Percentiles rank a stretch among this genome's conserved stretches.
phyloP scores from a whole-genome alignment of 371 early-diverging fungal species.

The Circinella umbellata region DNA sequence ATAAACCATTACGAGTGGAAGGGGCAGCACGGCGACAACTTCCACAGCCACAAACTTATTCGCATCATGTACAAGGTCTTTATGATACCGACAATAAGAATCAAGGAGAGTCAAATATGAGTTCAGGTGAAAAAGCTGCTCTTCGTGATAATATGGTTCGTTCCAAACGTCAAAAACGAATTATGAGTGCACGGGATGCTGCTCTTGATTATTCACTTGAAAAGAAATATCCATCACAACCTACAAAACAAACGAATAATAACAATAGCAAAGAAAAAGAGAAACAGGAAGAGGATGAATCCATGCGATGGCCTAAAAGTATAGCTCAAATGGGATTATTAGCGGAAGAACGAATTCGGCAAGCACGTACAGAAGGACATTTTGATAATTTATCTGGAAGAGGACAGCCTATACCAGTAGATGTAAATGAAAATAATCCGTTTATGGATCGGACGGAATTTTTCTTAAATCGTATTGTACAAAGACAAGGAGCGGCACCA shows the following conservation, averaged over 20 bases:
- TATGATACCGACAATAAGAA: not conserved
- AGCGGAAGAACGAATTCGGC: slow-evolving; percentile 47
- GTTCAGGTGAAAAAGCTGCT: slow-evolving; percentile 27
- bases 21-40: slow-evolving; percentile 38
- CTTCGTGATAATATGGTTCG: slow-evolving; percentile 22
- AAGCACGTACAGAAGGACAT: slow-evolving; percentile 44
- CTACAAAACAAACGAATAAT: not conserved
- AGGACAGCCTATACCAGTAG: slow-evolving; percentile 46
- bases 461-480: slow-evolving; percentile 56
- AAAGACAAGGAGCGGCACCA: slow-evolving; percentile 51
- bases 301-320: slow-evolving; percentile 17
- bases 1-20: slow-evolving; percentile 34
- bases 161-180: slow-evolving; percentile 23
- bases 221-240: slow-evolving; percentile 17
- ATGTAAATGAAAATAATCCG: slow-evolving; percentile 43
- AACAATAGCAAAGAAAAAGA: slow-evolving; percentile 8
- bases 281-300: slow-evolving; percentile 23
- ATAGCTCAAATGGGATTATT: slow-evolving; percentile 28
- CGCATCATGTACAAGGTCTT: slow-evolving; percentile 12
- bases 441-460: slow-evolving; percentile 48
- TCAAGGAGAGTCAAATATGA: slow-evolving; percentile 6
- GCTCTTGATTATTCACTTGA: slow-evolving; percentile 30
- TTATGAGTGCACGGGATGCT: slow-evolving; percentile 28
- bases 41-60: slow-evolving; percentile 27
- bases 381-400: slow-evolving; percentile 53